Evolutionary conservation across 805 yeast genomes (phyloP).

Genomic region (Cyberlindnera amylophila): DNA sequence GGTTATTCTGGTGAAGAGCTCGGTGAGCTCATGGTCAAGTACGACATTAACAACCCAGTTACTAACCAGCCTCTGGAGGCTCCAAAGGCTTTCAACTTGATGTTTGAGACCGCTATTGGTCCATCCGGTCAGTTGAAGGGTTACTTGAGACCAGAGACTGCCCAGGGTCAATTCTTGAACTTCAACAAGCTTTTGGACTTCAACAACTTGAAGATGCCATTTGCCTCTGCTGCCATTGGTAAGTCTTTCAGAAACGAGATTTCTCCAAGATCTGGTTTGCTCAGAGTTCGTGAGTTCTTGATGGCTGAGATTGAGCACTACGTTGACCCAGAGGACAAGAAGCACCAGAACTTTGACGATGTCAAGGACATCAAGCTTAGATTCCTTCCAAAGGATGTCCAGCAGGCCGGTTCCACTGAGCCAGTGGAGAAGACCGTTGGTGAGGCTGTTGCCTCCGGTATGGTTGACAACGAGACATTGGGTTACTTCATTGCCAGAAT

Average conservation of each 20-base stretch:
- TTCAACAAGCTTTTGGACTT: constrained; percentile 89
- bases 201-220: constrained; percentile 96
- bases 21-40: constrained; percentile 81
- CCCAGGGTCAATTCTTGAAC: constrained; percentile 98
- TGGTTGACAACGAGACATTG: constrained; percentile 95
- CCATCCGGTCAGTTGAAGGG: constrained; percentile 97
- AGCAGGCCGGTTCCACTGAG: constrained; percentile 78
- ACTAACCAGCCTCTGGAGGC: constrained; percentile 82
- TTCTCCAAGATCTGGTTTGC: constrained; percentile 95
- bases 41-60: constrained; percentile 86
- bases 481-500: constrained; percentile 97
- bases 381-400: constrained; percentile 83
- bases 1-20: constrained; percentile 91
- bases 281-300: constrained; percentile 96
- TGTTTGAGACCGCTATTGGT: constrained; percentile 99
- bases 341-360: constrained; percentile 74
- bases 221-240: constrained; percentile 99
- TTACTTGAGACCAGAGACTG: constrained; percentile 96
- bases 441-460: constrained; percentile 81
- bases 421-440: constrained; percentile 68
- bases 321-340: constrained; percentile 88
- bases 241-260: constrained; percentile 98
- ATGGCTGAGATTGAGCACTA: constrained; percentile 99
- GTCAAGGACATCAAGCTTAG: constrained; percentile 68
- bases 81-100: constrained; percentile 93